Evolutionary conservation across 2,329 filamentous ascomycete species (phyloP).

Genomic region (Hypoxylon sp.): DNA sequence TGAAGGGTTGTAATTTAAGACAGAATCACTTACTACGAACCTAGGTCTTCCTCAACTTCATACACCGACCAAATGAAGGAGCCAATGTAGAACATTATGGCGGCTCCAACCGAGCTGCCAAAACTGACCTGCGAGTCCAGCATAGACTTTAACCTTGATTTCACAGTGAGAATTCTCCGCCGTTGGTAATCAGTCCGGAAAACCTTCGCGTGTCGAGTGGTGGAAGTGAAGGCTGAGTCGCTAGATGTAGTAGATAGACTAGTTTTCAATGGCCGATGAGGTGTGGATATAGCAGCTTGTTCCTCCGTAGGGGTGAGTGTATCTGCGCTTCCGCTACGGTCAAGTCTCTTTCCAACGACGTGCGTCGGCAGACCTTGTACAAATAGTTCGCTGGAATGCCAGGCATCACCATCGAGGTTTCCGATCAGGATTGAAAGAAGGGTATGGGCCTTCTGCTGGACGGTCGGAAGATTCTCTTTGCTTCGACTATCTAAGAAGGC

Average conservation of each 20-base stretch:
- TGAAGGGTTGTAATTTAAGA: neutral
- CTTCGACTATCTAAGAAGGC: constrained; percentile 18
- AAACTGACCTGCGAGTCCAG: constrained; percentile 20
- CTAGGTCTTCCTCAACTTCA: constrained; percentile 24
- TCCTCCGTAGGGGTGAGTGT: neutral
- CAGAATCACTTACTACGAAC: constrained; percentile 21
- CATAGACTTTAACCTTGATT: constrained; percentile 11
- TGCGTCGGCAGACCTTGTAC: constrained; percentile 6
- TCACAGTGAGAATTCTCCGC: neutral
- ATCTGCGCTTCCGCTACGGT: neutral
- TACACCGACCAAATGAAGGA: constrained; percentile 27
- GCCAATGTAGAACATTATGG: constrained; percentile 25
- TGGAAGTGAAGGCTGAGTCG: neutral
- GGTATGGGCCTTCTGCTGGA: constrained; percentile 14
- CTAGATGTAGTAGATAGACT: neutral
- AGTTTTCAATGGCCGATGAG: neutral
- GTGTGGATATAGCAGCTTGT: neutral
- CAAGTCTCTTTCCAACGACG: neutral
- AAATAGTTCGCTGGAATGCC: constrained; percentile 9
- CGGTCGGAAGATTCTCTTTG: constrained; percentile 16
- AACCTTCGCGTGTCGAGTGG: too few species aligned
- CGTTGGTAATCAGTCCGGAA: neutral
- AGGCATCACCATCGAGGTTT: constrained; percentile 28
- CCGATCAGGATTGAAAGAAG: constrained; percentile 26
- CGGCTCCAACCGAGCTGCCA: constrained; percentile 16